phyloP scores from a whole-genome alignment of 2,329 filamentous ascomycete species.

The Penicillium palitans region DNA sequence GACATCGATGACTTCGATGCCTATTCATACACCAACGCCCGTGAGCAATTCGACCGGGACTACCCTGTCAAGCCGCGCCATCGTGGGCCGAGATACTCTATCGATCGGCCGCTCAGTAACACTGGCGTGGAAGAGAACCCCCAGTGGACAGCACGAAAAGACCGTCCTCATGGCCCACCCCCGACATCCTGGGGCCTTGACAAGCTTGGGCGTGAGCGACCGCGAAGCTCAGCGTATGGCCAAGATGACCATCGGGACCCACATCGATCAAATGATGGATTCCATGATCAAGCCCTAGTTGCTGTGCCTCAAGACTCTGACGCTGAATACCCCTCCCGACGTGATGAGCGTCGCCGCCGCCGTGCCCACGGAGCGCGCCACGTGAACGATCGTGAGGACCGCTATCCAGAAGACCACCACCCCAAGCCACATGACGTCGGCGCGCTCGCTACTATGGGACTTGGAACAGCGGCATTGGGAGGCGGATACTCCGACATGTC shows the following conservation, averaged over 20 bases:
- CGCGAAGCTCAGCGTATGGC: constrained; percentile 27
- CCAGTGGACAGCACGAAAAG: constrained; percentile 28
- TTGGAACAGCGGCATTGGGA: constrained; percentile 40
- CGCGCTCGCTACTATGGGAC: constrained; percentile 27
- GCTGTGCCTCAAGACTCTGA: constrained; percentile 52
- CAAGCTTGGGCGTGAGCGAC: constrained; percentile 34
- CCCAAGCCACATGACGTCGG: constrained; percentile 19
- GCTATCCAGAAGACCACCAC: constrained; percentile 24
- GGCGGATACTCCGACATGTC: constrained; percentile 38
- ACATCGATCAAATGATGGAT: constrained; percentile 34
- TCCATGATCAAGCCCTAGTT: constrained; percentile 47
- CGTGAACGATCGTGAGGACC: constrained; percentile 20
- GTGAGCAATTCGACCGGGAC: constrained; percentile 50
- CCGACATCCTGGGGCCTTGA: constrained; percentile 41
- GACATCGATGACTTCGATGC: constrained; percentile 45
- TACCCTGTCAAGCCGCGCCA: constrained; percentile 40
- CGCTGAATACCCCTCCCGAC: constrained; percentile 44
- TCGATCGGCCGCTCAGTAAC: constrained; percentile 43
- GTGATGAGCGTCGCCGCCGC: constrained; percentile 46
- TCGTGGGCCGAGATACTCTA: constrained; percentile 25
- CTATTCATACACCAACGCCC: constrained; percentile 50
- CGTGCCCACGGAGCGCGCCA: constrained; percentile 31
- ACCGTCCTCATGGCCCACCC: constrained; percentile 40
- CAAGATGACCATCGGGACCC: constrained; percentile 41
- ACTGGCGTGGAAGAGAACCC: constrained; percentile 38